Conservation (phyloP, 495 filamentous ascomycete species). For the Melanomma pulvis-pyrius region DNA sequence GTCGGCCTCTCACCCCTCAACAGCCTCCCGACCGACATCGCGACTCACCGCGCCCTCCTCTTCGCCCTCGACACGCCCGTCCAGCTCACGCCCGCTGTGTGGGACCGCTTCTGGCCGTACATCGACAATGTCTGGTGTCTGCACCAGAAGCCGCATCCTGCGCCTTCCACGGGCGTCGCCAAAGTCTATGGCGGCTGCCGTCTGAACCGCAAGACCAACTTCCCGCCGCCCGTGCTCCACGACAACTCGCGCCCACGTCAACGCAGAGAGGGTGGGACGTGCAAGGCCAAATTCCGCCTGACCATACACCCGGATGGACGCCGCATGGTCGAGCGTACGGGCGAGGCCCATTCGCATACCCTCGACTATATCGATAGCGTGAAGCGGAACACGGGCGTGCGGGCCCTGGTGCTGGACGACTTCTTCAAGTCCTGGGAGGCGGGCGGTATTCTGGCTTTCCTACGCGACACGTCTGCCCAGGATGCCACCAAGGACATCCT, state of each 20-base stretch:
- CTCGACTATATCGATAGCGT: constrained; percentile 32
- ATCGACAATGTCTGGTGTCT: constrained; percentile 34
- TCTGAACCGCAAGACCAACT: constrained; percentile 24
- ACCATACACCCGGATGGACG: constrained; percentile 24
- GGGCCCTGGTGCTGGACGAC: constrained; percentile 27
- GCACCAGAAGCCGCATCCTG: constrained; percentile 22
- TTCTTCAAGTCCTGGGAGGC: constrained; percentile 37
- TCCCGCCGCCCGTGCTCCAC: constrained; percentile 10
- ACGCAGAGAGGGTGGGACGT: constrained; percentile 28
- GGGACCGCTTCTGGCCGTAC: constrained; percentile 30
- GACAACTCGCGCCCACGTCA: constrained; percentile 22
- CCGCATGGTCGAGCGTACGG: constrained; percentile 16
- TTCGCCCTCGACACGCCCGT: constrained; percentile 34
- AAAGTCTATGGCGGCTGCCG: constrained; percentile 32
- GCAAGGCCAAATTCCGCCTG: constrained; percentile 30
- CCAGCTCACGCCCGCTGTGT: constrained; percentile 21
- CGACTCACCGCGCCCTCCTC: constrained; percentile 28
- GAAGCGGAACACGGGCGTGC: constrained; percentile 23
- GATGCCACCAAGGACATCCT: constrained; percentile 14
- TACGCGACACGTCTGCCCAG: constrained; percentile 18
- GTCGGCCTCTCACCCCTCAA: constrained; percentile 18
- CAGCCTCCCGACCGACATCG: constrained; percentile 29
- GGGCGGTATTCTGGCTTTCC: constrained; percentile 29
- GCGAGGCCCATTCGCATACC: constrained; percentile 21
- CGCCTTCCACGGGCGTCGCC: constrained; percentile 19